Base-by-base conservation (phyloP, 139 green algal genomes). In the Chloropicon primus region DNA sequence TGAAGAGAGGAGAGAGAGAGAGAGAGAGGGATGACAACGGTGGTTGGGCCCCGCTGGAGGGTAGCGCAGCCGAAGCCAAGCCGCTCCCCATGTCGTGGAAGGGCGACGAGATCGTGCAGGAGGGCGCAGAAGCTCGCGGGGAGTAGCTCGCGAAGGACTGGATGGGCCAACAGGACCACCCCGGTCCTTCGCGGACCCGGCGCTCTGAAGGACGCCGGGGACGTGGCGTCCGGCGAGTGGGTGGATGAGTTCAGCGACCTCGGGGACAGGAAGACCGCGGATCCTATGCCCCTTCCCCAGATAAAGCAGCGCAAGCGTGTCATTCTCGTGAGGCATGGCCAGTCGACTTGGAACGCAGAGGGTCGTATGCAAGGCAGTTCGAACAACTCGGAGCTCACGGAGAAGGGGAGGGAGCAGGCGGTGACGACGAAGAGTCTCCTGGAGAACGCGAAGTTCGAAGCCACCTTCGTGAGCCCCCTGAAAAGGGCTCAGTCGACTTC, bases 281-380 rank as follows among this genome's bases (percentile, higher is more conserved):
- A 85, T 1, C 89, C 92, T 24, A 54, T 93, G 26, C 81, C 86
- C 2, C 78, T 96, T 73, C 92, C 24, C 71, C 71, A 62, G 41
- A 62, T 62, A n/a, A 62, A 5, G 41, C 5, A 62, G 41, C 41
- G 41, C 10, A 62, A 62, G 41, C 41, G 41, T 17, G 41, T 62
- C 41, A 62, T 62, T 17, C 84, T 98, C 17, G 94, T 98, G 24
- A 83, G 94, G 23, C 94, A 98, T 74, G 94, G 94, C 0, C 93
- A 98, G 81, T 92, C 83, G 80, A 98, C 93, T 0, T 98, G 94
- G 94, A 98, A 98, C 73, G 91, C 91, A 1, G 87, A 89, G 25
- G 90, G 89, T 21, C 81, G 91, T 17, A 93, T 98, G 27, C 93
- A 98, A 84, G 94, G 94, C 72, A 93, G 86, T 82, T 93, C 88